Evolutionary conservation across 2,329 filamentous ascomycete genomes (phyloP).

Genomic region (Pseudovirgaria hyperparasitica): DNA sequence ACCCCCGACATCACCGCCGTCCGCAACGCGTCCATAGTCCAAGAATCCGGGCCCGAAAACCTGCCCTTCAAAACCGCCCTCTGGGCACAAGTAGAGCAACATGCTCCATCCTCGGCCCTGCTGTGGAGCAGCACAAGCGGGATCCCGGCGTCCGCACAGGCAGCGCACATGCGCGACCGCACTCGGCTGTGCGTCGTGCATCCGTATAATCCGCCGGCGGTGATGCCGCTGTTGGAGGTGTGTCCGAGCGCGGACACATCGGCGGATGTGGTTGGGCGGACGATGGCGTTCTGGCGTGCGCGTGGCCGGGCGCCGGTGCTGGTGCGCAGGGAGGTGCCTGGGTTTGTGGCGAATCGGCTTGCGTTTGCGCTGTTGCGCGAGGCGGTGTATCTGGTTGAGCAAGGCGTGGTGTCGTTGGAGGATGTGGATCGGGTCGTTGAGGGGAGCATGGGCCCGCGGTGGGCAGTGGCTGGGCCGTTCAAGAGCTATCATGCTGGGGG

Average conservation of each 20-base stretch:
- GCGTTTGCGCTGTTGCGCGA: constrained; percentile 45
- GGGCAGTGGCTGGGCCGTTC: constrained; percentile 44
- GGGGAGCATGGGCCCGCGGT: constrained; percentile 39
- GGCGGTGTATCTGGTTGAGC: constrained; percentile 40
- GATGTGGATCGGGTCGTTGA: constrained; percentile 43
- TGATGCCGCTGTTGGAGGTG: constrained; percentile 48
- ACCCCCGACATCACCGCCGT: constrained; percentile 30
- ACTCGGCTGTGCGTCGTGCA: constrained; percentile 43
- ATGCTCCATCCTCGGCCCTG: constrained; percentile 32
- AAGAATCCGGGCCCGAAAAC: constrained; percentile 48
- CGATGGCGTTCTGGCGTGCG: constrained; percentile 33
- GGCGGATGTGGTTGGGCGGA: constrained; percentile 23
- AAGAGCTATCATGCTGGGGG: constrained; percentile 48
- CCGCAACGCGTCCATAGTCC: constrained; percentile 36
- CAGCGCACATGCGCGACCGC: constrained; percentile 20
- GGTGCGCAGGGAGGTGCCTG: constrained; percentile 37
- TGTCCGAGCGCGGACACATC: constrained; percentile 37
- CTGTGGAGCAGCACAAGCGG: constrained; percentile 48
- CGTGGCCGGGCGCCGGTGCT: constrained; percentile 34
- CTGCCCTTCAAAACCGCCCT: constrained; percentile 36
- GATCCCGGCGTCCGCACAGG: constrained; percentile 41
- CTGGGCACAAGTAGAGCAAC: constrained; percentile 38
- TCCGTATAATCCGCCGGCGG: constrained; percentile 49
- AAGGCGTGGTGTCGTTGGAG: constrained; percentile 38
- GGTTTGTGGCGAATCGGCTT: constrained; percentile 46